These are phyloP conservation scores for Pleurozium schreberi DNA, from an alignment of 225 moss, liverwort and hornwort species.

Conservation along the genomic window DNA sequence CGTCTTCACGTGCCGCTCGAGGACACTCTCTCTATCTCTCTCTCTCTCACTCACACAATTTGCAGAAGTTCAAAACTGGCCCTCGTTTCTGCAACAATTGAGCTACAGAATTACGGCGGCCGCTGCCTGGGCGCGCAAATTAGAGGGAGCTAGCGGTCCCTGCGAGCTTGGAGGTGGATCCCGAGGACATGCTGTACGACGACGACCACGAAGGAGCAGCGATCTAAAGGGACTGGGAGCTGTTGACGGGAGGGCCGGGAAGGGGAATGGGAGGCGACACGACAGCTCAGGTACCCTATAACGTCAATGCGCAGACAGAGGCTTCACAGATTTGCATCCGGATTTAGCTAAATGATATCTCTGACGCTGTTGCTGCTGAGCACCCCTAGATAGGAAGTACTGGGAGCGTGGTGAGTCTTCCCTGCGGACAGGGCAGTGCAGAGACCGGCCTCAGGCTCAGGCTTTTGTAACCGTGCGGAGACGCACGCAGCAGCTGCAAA, in stretches of 20 bases:
- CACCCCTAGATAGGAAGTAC: not conserved
- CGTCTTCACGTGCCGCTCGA: conserved; percentile 12
- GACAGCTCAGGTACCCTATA: conserved; percentile 12
- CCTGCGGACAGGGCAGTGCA: not conserved
- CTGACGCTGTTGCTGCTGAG: conserved; percentile 15
- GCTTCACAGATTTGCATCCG: conserved; percentile 27
- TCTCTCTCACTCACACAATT: not conserved
- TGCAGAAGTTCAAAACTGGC: not conserved
- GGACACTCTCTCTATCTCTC: not conserved
- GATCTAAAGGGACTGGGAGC: conserved; percentile 3
- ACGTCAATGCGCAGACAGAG: conserved; percentile 13
- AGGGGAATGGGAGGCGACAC: not conserved
- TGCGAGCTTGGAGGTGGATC: not conserved
- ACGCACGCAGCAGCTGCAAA: not conserved
- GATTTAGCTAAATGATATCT: conserved; percentile 24
- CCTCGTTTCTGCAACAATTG: not conserved
- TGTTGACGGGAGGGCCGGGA: not conserved
- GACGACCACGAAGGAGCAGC: not conserved
- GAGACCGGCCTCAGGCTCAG: not conserved
- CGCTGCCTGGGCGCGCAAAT: not conserved
- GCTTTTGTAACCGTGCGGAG: conserved; percentile 19
- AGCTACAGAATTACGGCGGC: not conserved
- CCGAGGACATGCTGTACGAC: not conserved
- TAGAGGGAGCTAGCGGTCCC: not conserved
- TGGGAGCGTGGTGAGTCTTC: conserved; percentile 2